A percentile compares a stretch with the other conserved stretches of the same genome.
Evolutionary conservation across 352 stramenopile species (phyloP).

Genomic region (Phytopythium montanum): DNA sequence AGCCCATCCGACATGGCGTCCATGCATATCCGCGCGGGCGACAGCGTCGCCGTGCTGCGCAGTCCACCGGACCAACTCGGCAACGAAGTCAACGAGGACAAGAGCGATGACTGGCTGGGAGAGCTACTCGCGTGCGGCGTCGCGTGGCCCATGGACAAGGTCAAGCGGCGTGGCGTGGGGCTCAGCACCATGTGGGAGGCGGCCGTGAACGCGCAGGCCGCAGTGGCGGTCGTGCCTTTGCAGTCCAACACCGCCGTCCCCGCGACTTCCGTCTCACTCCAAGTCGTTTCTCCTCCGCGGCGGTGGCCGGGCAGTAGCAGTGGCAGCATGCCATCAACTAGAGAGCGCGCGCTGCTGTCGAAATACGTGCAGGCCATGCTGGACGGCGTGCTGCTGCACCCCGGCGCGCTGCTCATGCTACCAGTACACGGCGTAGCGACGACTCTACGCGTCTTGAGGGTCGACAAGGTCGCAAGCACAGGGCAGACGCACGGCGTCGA

Average conservation of each 20-base stretch:
- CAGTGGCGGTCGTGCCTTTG: slow-evolving; percentile 22
- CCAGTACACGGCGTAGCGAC: slow-evolving; percentile 55
- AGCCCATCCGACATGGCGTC: slow-evolving; percentile 49
- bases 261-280: slow-evolving; percentile 29
- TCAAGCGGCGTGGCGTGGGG: slow-evolving; percentile 56
- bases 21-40: slow-evolving; percentile 34
- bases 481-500: neutral
- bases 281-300: slow-evolving; percentile 26
- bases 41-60: slow-evolving; percentile 27
- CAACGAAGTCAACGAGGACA: neutral
- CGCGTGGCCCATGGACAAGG: slow-evolving; percentile 42
- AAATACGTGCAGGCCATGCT: slow-evolving; percentile 66
- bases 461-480: slow-evolving; percentile 13
- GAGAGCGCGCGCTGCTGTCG: slow-evolving; percentile 46
- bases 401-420: slow-evolving; percentile 44
- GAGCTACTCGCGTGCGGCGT: slow-evolving; percentile 4
- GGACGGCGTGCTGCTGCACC: slow-evolving; percentile 54
- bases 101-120: neutral
- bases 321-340: slow-evolving; percentile 33
- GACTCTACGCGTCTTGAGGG: slow-evolving; percentile 38
- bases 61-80: slow-evolving; percentile 4
- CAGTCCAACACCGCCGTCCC: slow-evolving; percentile 4
- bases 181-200: slow-evolving; percentile 75
- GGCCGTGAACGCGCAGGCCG: slow-evolving; percentile 20
- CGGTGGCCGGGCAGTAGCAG: slow-evolving; percentile 2